phyloP scores from a whole-genome alignment of 2,329 filamentous ascomycete species.

The Curvularia hawaiiensis region DNA sequence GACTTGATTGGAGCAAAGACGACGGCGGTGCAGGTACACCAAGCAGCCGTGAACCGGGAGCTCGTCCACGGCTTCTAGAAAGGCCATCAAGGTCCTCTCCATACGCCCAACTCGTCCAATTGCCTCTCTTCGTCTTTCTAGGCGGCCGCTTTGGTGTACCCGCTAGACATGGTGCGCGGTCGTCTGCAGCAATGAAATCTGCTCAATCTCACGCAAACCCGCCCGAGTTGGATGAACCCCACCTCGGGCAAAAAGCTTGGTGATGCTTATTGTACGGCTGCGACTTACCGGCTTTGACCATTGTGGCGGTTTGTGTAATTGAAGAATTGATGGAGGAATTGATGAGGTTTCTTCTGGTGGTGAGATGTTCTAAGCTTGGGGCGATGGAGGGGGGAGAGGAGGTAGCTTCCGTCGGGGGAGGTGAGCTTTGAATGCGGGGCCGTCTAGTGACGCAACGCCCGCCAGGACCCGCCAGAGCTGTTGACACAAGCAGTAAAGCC shows the following conservation, averaged over 20 bases:
- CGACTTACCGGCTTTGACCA: constrained; percentile 95
- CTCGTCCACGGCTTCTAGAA: constrained; percentile 10
- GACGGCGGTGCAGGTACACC: neutral
- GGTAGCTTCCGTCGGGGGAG: constrained; percentile 4
- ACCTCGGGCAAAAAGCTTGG: constrained; percentile 34
- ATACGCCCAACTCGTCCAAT: constrained; percentile 19
- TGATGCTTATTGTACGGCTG: constrained; percentile 22
- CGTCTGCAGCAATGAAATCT: constrained; percentile 51
- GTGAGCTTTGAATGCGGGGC: constrained; percentile 43
- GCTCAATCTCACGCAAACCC: constrained; percentile 60
- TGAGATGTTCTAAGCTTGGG: constrained; percentile 1
- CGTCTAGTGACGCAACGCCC: constrained; percentile 39
- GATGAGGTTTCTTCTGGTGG: constrained; percentile 13
- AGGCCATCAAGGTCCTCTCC: constrained; percentile 34
- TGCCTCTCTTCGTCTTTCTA: constrained; percentile 18
- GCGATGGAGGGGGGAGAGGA: constrained; percentile 8
- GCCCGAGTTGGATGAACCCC: constrained; percentile 45
- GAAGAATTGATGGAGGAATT: constrained; percentile 16
- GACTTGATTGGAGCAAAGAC: constrained; percentile 32
- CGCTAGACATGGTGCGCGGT: constrained; percentile 11
- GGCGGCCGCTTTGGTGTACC: neutral
- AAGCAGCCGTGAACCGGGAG: constrained; percentile 3
- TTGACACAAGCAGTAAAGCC: constrained; percentile 14
- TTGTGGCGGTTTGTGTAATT: constrained; percentile 68
- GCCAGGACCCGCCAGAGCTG: constrained; percentile 25